Conservation (phyloP, 345 rosid species). For the Arabidopsis arenosa region DNA sequence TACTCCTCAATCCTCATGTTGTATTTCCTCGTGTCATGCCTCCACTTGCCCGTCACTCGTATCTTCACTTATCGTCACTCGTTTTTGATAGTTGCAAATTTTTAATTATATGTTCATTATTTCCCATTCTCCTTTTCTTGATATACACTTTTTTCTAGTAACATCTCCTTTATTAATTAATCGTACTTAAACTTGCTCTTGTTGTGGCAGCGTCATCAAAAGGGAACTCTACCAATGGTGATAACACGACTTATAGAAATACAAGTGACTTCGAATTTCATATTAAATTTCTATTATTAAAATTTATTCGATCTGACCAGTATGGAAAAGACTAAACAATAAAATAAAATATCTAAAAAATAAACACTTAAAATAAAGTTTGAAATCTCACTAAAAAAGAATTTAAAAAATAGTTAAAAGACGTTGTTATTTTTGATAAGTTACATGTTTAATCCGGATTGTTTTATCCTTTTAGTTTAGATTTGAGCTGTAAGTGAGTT, state of each 20-base stretch:
- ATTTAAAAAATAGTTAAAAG: not conserved
- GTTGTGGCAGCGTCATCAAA: not conserved
- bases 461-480: not conserved
- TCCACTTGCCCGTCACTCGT: slow-evolving; percentile 26
- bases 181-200: too few relatives aligned
- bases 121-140: not conserved
- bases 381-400: too few relatives aligned
- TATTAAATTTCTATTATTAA: not conserved
- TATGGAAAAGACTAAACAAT: not conserved
- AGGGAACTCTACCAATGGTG: not conserved
- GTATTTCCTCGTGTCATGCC: slow-evolving; percentile 18
- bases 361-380: too few relatives aligned
- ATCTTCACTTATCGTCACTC: not conserved
- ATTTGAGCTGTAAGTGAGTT: not conserved
- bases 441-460: not conserved
- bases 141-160: not conserved
- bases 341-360: too few relatives aligned
- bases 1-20: slow-evolving; percentile 6
- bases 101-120: not conserved
- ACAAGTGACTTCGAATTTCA: not conserved
- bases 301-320: not conserved
- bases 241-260: not conserved
- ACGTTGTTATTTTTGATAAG: not conserved
- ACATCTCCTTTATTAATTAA: not conserved
- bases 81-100: not conserved